These are phyloP conservation scores for Cyphellophora attinorum DNA, from an alignment of 2,329 filamentous ascomycete genomes.

Conservation along the genomic window DNA sequence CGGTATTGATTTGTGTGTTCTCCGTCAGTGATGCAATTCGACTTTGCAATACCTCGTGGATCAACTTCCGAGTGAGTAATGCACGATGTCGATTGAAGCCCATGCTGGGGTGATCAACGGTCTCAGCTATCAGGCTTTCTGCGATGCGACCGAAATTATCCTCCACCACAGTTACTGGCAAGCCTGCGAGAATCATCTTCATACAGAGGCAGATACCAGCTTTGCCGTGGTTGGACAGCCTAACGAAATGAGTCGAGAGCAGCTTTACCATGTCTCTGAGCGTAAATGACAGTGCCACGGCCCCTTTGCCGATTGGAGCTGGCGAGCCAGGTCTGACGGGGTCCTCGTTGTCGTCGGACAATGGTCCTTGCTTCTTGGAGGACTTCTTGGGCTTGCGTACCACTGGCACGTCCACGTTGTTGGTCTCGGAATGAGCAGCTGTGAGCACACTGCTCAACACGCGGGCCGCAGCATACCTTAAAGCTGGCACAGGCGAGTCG, in stretches of 20 bases:
- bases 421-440: constrained; percentile 63
- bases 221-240: constrained; percentile 69
- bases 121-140: constrained; percentile 67
- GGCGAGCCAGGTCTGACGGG: constrained; percentile 60
- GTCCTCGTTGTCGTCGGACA: constrained; percentile 66
- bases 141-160: constrained; percentile 72
- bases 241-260: constrained; percentile 71
- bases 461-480: constrained; percentile 77
- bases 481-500: constrained; percentile 64
- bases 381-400: constrained; percentile 63
- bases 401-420: constrained; percentile 45
- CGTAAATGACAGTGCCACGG: constrained; percentile 61
- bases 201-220: constrained; percentile 84
- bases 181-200: constrained; percentile 63
- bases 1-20: constrained; percentile 74
- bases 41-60: constrained; percentile 74
- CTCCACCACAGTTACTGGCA: constrained; percentile 78
- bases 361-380: constrained; percentile 54
- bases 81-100: constrained; percentile 79
- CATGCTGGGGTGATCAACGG: constrained; percentile 68
- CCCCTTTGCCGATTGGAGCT: constrained; percentile 58
- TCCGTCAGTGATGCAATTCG: constrained; percentile 77
- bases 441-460: constrained; percentile 76
- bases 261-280: constrained; percentile 69
- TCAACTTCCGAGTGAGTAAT: constrained; percentile 72